Base-by-base conservation (phyloP, 805 yeast species). In the Saccharomycopsis capsularis region DNA sequence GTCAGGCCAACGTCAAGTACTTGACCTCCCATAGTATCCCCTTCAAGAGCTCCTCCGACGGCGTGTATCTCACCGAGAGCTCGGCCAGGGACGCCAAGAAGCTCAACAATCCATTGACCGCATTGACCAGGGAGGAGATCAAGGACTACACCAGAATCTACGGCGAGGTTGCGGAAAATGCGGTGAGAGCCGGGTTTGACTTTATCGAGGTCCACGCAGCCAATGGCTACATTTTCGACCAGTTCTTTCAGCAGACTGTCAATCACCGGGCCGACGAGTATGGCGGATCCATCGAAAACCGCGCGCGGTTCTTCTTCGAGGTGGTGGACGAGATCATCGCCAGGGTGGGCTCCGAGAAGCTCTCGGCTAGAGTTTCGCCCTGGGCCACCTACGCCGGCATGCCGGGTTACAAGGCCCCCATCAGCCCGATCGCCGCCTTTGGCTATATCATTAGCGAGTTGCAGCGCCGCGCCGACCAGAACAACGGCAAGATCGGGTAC, bases 191-290 rank as follows among this genome's bases (percentile, higher is more conserved):
- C 18, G 70, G 70, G 44, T 69, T 70, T 44, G 86, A 82, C 60
- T 81, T 80, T 55, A 74, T 83, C 32, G 87, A 83, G 62, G 64
- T 83, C 44, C 89, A 82, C 60, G 68, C 68, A 34, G 87, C 88
- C 21, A 80, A 81, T 60, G 88, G 89, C 16, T 82, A 78, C 59
- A 61, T 83, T 52, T 56, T 77, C 34, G 69, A 73, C 63, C 76
- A 78, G 61, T 81, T 83, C 57, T 59, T 81, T 55, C 74, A 76
- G 39, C 67, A 70, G 15, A 57, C 63, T 3, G 66, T 69, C 42
- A 71, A 72, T 60, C 61, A 74, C 39, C 62, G 73, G 63, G 69
- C 70, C 3, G 82, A 77, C 59, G 68, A 73, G 56, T 77, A 76
- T 55, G 82, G 81, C 53, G 82, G 81, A 3, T 66, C 73, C 6